Conservation (phyloP, 169 alveolate species). For the Plasmodium coatneyi region DNA sequence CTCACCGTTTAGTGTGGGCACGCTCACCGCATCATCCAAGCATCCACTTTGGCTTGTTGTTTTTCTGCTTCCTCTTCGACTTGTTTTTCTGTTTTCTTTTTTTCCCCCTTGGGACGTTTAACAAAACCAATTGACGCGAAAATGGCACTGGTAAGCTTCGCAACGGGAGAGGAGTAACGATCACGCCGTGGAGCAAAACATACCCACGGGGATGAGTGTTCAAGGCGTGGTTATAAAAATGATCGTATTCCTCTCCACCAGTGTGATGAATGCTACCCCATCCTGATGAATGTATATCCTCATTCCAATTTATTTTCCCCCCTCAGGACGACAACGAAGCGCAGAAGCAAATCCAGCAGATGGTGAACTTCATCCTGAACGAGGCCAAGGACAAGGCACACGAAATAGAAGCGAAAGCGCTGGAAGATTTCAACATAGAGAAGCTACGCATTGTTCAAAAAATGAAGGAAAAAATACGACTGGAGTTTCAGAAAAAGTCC, state of each 20-base stretch:
- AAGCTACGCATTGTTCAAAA: slow-evolving; percentile 92
- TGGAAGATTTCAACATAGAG: slow-evolving; percentile 93
- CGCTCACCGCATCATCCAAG: not conserved
- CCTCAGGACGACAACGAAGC: slow-evolving; percentile 93
- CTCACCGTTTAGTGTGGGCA: not conserved
- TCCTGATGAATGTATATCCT: too few species aligned
- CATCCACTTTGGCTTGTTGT: not conserved
- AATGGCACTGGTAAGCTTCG: slow-evolving; percentile 32
- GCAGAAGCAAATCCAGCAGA: slow-evolving; percentile 93
- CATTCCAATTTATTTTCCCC: not conserved
- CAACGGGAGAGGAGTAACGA: not conserved
- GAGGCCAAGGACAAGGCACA: slow-evolving; percentile 95
- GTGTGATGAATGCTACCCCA: not conserved
- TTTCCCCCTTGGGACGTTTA: not conserved
- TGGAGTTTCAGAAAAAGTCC: slow-evolving; percentile 83
- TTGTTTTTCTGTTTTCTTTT: not conserved
- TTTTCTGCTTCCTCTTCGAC: not conserved
- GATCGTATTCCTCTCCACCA: not conserved
- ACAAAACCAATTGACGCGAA: not conserved
- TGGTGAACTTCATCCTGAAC: slow-evolving; percentile 94
- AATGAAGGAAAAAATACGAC: slow-evolving; percentile 91
- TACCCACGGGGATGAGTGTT: not conserved
- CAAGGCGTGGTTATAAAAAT: not conserved
- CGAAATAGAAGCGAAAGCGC: slow-evolving; percentile 93
- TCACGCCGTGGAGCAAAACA: not conserved